phyloP scores from a whole-genome alignment of 495 filamentous ascomycete species.

The Penicillium diatomitis region DNA sequence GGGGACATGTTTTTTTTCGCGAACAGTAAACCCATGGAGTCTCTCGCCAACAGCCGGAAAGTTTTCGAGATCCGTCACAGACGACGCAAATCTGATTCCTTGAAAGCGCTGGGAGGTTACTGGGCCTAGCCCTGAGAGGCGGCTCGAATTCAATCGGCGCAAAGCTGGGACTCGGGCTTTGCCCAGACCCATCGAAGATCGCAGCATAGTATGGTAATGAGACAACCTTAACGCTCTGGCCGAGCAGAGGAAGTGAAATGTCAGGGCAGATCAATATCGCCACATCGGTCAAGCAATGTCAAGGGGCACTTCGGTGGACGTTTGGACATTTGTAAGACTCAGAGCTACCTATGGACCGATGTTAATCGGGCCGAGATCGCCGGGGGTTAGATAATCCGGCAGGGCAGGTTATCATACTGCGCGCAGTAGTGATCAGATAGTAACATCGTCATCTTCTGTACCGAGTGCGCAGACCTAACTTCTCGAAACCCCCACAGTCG shows the following conservation, averaged over 20 bases:
- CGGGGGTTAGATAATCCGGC: constrained; percentile 8
- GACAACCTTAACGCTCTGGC: too few relatives aligned
- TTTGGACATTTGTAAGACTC: neutral
- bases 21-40: constrained; percentile 85
- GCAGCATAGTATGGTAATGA: constrained; percentile 20
- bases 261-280: neutral
- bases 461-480: neutral
- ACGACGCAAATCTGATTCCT: constrained; percentile 47
- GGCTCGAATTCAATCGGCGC: constrained; percentile 13
- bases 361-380: constrained; percentile 6
- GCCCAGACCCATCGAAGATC: constrained; percentile 23
- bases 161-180: constrained; percentile 19
- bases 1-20: constrained; percentile 80
- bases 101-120: constrained; percentile 33
- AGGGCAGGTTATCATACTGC: neutral
- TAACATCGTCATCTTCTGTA: neutral
- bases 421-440: neutral
- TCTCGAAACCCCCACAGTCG: neutral
- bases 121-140: constrained; percentile 11
- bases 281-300: too few relatives aligned
- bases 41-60: constrained; percentile 72
- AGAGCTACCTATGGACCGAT: neutral
- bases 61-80: constrained; percentile 60
- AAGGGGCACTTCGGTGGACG: too few relatives aligned
- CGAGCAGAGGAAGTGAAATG: too few relatives aligned